Percentiles rank a stretch among this genome's conserved stretches.
Evolutionary conservation across 129 eudicot species (phyloP).

Genomic region (Artemisia annua): DNA sequence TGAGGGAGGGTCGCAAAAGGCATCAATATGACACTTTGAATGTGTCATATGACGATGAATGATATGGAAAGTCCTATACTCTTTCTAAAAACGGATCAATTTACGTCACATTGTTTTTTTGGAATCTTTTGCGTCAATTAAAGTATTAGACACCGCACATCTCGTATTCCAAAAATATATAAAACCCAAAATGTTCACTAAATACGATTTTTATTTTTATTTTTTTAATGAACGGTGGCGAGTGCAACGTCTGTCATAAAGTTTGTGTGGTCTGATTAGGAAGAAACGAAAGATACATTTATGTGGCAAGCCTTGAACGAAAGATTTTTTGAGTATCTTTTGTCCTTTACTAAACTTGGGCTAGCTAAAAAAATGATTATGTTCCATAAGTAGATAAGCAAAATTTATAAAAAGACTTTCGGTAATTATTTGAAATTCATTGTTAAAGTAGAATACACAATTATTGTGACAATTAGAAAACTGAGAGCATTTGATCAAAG

Average conservation of each 20-base stretch:
- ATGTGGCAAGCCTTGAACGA: conserved; percentile 19
- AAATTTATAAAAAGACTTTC: neutral
- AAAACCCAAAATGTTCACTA: neutral
- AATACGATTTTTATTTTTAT: neutral
- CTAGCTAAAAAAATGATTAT: neutral
- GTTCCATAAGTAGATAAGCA: neutral
- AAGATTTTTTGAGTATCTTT: neutral
- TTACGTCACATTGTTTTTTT: conserved; percentile 4
- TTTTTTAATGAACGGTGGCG: neutral
- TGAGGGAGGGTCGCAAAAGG: neutral
- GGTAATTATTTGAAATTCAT: neutral
- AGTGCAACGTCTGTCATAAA: conserved; percentile 29
- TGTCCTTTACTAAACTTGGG: neutral
- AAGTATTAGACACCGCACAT: neutral
- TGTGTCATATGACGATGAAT: neutral
- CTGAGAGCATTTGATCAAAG: neutral
- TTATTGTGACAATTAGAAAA: neutral
- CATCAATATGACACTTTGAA: neutral
- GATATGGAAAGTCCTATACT: conserved; percentile 6
- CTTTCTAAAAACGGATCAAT: neutral
- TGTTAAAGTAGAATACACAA: neutral
- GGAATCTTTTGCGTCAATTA: neutral
- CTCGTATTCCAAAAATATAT: no score
- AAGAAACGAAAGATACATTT: neutral
- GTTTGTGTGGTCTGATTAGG: conserved; percentile 1